Conservation (phyloP, 1,139 yeast species). For the Geotrichum reessii region DNA sequence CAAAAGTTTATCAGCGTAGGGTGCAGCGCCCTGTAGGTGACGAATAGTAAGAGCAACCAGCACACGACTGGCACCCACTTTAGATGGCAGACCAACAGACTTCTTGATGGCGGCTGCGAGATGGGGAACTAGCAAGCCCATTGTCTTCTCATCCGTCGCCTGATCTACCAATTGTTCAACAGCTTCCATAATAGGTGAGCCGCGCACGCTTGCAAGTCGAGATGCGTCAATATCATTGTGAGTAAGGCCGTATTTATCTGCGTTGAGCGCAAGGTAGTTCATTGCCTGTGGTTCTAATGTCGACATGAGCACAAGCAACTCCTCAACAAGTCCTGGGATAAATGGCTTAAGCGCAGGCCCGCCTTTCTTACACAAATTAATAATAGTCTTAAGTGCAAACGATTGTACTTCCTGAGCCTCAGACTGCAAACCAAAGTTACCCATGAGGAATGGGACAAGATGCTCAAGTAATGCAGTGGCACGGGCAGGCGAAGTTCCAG, state of each 20-base stretch:
- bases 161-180: constrained; percentile 61
- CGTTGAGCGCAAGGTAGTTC: constrained; percentile 80
- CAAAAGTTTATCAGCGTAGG: constrained; percentile 60
- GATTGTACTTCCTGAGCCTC: constrained; percentile 80
- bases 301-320: constrained; percentile 67
- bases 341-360: constrained; percentile 60
- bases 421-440: constrained; percentile 70
- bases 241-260: constrained; percentile 76
- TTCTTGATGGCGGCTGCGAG: constrained; percentile 49
- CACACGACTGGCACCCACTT: constrained; percentile 79
- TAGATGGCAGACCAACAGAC: constrained; percentile 87
- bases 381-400: constrained; percentile 68
- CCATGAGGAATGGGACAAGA: constrained; percentile 73
- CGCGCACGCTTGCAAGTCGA: constrained; percentile 65
- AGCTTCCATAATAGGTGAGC: constrained; percentile 87
- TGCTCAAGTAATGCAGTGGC: constrained; percentile 52
- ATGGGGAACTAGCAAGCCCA: constrained; percentile 49
- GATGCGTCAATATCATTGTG: constrained; percentile 70
- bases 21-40: constrained; percentile 49
- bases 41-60: constrained; percentile 58
- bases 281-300: constrained; percentile 87
- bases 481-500: constrained; percentile 40
- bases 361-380: constrained; percentile 60
- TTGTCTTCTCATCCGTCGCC: constrained; percentile 37
- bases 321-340: constrained; percentile 63